phyloP scores from a whole-genome alignment of 2,329 filamentous ascomycete species.

The Xylariales sp. region DNA sequence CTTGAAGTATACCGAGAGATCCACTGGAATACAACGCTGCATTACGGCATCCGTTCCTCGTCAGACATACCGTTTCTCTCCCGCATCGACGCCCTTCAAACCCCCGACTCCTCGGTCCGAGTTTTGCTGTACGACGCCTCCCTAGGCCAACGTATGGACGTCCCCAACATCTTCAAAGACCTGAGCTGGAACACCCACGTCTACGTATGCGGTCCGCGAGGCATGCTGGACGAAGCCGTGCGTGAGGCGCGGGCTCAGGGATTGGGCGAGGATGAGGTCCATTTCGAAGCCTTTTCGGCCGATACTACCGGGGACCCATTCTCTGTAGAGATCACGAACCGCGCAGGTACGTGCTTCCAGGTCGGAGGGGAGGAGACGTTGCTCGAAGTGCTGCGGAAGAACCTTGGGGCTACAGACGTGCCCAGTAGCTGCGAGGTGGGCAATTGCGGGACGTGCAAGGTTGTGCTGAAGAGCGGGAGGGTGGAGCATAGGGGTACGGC shows the following conservation, averaged over 20 bases:
- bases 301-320: conserved; percentile 55
- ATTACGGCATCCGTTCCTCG: conserved; percentile 51
- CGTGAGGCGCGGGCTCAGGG: conserved; percentile 34
- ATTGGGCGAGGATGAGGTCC: conserved; percentile 46
- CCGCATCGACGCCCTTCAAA: conserved; percentile 35
- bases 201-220: conserved; percentile 56
- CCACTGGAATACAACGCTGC: conserved; percentile 47
- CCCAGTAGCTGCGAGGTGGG: conserved; percentile 49
- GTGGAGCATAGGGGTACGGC: conserved; percentile 48
- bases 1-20: conserved; percentile 32
- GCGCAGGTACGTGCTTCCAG: conserved; percentile 28
- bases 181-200: conserved; percentile 51
- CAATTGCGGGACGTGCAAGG: conserved; percentile 49
- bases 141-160: conserved; percentile 46
- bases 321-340: conserved; percentile 46
- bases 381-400: conserved; percentile 40
- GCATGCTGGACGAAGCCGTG: conserved; percentile 50
- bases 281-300: conserved; percentile 56
- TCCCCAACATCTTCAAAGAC: conserved; percentile 38
- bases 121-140: conserved; percentile 50
- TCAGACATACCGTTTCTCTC: conserved; percentile 51
- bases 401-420: conserved; percentile 35
- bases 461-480: conserved; percentile 35
- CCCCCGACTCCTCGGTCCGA: conserved; percentile 17
- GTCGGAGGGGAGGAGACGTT: conserved; percentile 45